Evolutionary conservation across 805 yeast genomes (phyloP).

Genomic region (Ogataea henricii): DNA sequence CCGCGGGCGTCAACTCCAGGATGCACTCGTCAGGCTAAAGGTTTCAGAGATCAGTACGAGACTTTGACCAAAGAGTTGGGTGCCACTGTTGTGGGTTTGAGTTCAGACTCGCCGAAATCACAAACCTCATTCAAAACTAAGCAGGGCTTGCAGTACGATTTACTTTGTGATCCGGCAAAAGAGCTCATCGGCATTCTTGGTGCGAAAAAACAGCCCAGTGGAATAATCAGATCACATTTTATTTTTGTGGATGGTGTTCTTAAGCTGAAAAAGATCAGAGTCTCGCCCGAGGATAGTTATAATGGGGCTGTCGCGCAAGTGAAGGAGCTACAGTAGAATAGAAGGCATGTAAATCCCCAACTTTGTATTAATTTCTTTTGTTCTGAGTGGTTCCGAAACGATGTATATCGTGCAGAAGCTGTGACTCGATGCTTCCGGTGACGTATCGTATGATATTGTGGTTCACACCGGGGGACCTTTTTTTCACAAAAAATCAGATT

Average conservation of each 20-base stretch:
- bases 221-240: constrained; percentile 90
- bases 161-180: constrained; percentile 75
- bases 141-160: constrained; percentile 69
- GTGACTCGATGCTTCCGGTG: too few relatives aligned
- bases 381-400: background rate
- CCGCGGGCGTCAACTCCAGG: constrained; percentile 96
- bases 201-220: constrained; percentile 75
- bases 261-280: constrained; percentile 49
- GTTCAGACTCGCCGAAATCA: constrained; percentile 78
- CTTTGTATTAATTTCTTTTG: background rate
- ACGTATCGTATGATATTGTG: background rate
- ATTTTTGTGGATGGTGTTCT: constrained; percentile 78
- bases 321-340: constrained; percentile 36
- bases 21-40: constrained; percentile 92
- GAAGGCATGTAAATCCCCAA: background rate
- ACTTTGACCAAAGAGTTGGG: constrained; percentile 45
- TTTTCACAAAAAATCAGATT: too few relatives aligned
- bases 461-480: too few relatives aligned
- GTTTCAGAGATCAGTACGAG: constrained; percentile 70
- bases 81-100: constrained; percentile 73
- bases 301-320: constrained; percentile 60
- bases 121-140: constrained; percentile 76
- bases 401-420: background rate
- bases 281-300: constrained; percentile 63
- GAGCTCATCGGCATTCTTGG: constrained; percentile 74